Conservation (phyloP, 371 early-diverging fungal species). For the Gilbertella persicaria region DNA sequence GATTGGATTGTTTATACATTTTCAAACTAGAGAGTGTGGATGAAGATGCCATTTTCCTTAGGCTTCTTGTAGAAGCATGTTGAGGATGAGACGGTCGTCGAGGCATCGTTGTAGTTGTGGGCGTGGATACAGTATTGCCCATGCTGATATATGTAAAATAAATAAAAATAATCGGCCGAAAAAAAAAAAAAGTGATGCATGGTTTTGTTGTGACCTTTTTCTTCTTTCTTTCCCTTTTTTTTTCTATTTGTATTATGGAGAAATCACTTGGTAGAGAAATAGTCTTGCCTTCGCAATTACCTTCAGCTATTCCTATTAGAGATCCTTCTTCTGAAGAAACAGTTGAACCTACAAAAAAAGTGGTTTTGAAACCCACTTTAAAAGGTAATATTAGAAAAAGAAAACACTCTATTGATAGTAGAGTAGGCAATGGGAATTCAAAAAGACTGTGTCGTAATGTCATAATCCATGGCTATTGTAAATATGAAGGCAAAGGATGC, state of each 20-base stretch:
- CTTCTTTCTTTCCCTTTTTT: conserved; percentile 2
- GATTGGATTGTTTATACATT: conserved; percentile 40
- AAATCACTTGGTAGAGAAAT: conserved; percentile 45
- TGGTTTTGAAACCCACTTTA: conserved; percentile 27
- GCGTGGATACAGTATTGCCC: conserved; percentile 35
- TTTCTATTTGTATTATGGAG: conserved; percentile 18
- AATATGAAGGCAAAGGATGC: conserved; percentile 82
- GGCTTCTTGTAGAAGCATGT: conserved; percentile 27
- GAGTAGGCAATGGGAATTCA: conserved; percentile 31
- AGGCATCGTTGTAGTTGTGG: conserved; percentile 10
- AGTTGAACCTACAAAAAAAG: conserved; percentile 23
- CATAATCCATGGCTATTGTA: conserved; percentile 86
- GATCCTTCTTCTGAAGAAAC: conserved; percentile 38
- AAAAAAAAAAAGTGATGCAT: not conserved
- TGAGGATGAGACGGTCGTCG: conserved; percentile 38
- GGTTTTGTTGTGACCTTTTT: not conserved
- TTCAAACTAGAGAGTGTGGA: conserved; percentile 44
- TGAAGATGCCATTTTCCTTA: conserved; percentile 45
- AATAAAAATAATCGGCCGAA: not conserved
- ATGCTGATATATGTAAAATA: conserved; percentile 8
- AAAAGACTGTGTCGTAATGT: conserved; percentile 78
- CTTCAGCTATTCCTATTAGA: conserved; percentile 64
- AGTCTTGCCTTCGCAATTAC: conserved; percentile 43
- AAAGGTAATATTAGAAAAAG: conserved; percentile 36
- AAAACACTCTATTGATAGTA: not conserved